phyloP scores from a whole-genome alignment of 495 filamentous ascomycete genomes.

The Pseudomonodictys pantanalensis region DNA sequence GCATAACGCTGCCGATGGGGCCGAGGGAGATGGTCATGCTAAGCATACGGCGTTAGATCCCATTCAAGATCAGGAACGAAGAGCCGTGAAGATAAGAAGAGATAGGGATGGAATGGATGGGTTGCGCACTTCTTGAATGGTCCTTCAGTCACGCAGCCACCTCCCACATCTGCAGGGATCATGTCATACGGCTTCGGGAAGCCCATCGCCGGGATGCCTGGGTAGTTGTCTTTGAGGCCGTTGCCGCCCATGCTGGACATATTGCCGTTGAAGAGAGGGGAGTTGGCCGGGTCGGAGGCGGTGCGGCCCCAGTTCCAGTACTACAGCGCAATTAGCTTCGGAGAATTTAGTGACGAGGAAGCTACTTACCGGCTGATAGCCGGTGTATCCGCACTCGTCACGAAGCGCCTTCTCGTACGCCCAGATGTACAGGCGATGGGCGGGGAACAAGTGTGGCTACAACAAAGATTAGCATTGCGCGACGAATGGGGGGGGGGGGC shows the following conservation, averaged over 20 bases:
- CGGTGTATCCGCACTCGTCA: slow-evolving; percentile 38
- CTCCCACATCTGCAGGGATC: slow-evolving; percentile 54
- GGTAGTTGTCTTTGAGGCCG: slow-evolving; percentile 48
- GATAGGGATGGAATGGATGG: background rate
- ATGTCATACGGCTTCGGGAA: slow-evolving; percentile 22
- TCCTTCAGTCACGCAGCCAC: slow-evolving; percentile 61
- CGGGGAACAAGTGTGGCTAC: slow-evolving; percentile 25
- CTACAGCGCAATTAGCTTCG: slow-evolving; percentile 9
- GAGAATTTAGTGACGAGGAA: background rate
- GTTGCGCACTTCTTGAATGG: slow-evolving; percentile 50
- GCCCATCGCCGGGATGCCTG: slow-evolving; percentile 22
- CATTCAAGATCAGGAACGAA: background rate
- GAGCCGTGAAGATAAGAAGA: background rate
- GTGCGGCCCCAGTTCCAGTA: slow-evolving; percentile 66
- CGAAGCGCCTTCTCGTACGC: slow-evolving; percentile 32
- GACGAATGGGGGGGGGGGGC: background rate
- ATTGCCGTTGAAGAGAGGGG: slow-evolving; percentile 63
- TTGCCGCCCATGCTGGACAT: slow-evolving; percentile 62
- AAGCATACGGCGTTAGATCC: background rate
- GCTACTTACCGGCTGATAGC: slow-evolving; percentile 30
- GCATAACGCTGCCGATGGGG: slow-evolving; percentile 11
- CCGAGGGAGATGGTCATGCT: slow-evolving; percentile 27
- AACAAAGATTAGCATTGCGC: background rate
- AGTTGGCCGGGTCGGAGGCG: slow-evolving; percentile 46
- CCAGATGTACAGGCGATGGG: slow-evolving; percentile 28